Percentiles rank a stretch among this genome's conserved stretches.
phyloP scores from a whole-genome alignment of 805 yeast genomes.

The Candida lessepsii region DNA sequence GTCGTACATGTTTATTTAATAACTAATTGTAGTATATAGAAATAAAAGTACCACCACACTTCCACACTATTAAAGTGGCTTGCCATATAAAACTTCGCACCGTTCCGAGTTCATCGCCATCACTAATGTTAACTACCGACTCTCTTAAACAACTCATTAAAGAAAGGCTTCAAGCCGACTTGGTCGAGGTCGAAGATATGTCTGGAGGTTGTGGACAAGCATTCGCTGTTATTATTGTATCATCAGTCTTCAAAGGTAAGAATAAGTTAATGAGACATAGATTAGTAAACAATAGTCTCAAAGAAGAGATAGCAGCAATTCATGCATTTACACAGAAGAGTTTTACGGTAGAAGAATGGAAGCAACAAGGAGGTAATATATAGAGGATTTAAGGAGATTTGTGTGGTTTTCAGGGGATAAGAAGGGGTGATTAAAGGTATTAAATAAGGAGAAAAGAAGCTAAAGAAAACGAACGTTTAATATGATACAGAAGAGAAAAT shows the following conservation, averaged over 20 bases:
- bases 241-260: constrained; percentile 69
- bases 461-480: too few relatives aligned
- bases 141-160: constrained; percentile 49
- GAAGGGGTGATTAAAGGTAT: too few relatives aligned
- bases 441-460: too few relatives aligned
- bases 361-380: constrained; percentile 34
- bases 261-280: constrained; percentile 85
- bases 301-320: constrained; percentile 80
- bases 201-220: constrained; percentile 98
- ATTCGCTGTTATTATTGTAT: constrained; percentile 86
- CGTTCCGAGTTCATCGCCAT: background rate
- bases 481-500: too few relatives aligned
- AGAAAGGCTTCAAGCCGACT: constrained; percentile 55
- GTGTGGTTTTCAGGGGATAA: too few relatives aligned
- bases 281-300: constrained; percentile 73
- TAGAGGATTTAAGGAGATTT: too few relatives aligned
- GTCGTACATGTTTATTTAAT: too few relatives aligned
- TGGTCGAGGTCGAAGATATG: constrained; percentile 74
- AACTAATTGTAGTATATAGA: too few relatives aligned
- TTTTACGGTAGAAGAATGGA: constrained; percentile 89
- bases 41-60: too few relatives aligned
- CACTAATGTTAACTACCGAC: constrained; percentile 38
- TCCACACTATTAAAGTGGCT: too few relatives aligned
- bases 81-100: background rate
- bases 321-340: constrained; percentile 96